These are phyloP conservation scores for Erythrophleum fordii DNA, from an alignment of 306 rosid species.

Conservation along the genomic window DNA sequence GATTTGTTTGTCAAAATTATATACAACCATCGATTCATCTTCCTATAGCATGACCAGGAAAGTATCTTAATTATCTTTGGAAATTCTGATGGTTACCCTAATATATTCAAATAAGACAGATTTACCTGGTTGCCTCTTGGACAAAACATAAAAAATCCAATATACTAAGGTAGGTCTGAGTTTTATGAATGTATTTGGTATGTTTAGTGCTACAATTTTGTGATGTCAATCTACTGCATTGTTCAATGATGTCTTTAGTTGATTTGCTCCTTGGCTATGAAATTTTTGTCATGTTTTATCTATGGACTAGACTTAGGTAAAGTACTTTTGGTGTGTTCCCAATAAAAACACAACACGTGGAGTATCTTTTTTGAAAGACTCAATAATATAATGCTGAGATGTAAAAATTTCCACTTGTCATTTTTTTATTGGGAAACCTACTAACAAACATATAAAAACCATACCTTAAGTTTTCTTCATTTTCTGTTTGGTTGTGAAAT, in stretches of 20 bases:
- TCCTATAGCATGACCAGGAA: neutral
- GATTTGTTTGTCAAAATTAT: conserved; percentile 22
- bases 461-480: neutral
- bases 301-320: neutral
- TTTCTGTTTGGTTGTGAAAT: conserved; percentile 20
- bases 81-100: neutral
- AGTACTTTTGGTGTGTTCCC: neutral
- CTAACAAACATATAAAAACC: neutral
- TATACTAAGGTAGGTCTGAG: conserved; percentile 10
- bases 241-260: conserved; percentile 27
- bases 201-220: conserved; percentile 1
- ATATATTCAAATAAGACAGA: conserved; percentile 7
- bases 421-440: neutral
- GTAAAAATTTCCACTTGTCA: neutral
- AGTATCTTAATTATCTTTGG: neutral
- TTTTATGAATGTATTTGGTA: conserved; percentile 2
- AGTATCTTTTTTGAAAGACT: neutral
- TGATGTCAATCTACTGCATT: conserved; percentile 24
- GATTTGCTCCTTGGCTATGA: conserved; percentile 15
- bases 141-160: conserved; percentile 11
- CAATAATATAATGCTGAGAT: neutral
- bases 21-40: neutral
- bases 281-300: neutral
- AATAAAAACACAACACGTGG: neutral
- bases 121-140: conserved; percentile 30